A percentile compares a stretch with the other conserved stretches of the same genome.
Conservation (phyloP, 225 moss, liverwort and hornwort species). For the Bryum argenteum region DNA sequence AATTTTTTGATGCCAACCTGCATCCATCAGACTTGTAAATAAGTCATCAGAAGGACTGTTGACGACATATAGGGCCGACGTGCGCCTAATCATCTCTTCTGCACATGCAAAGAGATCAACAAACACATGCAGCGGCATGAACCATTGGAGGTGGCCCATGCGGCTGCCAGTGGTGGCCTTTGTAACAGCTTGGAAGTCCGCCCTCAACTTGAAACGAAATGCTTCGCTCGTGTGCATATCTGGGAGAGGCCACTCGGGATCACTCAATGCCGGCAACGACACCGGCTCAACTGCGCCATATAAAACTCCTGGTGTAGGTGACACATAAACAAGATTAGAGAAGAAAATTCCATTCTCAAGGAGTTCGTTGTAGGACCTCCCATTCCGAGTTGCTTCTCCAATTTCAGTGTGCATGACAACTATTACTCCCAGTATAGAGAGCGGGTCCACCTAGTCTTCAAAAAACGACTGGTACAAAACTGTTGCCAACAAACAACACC, state of each 20-base stretch:
- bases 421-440: no score
- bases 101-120: not conserved
- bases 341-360: not conserved
- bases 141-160: not conserved
- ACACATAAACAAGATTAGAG: no score
- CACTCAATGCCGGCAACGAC: not conserved
- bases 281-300: not conserved
- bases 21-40: not conserved
- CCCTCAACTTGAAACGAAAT: not conserved
- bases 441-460: no score
- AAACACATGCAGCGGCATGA: not conserved
- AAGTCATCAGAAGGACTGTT: not conserved
- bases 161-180: not conserved
- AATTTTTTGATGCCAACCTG: not conserved
- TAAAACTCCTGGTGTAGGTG: not conserved
- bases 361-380: not conserved
- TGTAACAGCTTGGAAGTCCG: not conserved
- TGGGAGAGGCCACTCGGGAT: not conserved
- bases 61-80: not conserved
- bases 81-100: not conserved
- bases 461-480: no score
- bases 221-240: not conserved
- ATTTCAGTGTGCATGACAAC: no score
- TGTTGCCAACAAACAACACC: no score
- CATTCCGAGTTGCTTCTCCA: no score